Conservation (phyloP, 2,329 filamentous ascomycete species). For the Beauveria brongniartii region DNA sequence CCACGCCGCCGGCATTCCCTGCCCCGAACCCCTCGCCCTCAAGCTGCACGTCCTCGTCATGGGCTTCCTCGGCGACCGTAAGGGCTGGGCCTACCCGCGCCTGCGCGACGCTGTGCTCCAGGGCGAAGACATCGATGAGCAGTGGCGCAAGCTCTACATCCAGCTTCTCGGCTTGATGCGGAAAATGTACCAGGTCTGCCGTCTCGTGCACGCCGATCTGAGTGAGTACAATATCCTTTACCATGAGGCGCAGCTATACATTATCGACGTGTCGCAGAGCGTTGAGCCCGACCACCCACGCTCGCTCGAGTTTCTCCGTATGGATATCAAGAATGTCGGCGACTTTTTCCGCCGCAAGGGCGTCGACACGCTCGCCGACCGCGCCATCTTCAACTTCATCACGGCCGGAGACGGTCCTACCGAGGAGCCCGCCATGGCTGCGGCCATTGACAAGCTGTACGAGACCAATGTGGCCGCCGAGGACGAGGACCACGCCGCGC, state of each 20-base stretch:
- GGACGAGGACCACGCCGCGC: conserved; percentile 44
- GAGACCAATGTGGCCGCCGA: conserved; percentile 42
- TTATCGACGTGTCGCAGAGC: conserved; percentile 96
- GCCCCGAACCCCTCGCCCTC: conserved; percentile 79
- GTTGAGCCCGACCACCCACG: conserved; percentile 95
- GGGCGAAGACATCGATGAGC: conserved; percentile 57
- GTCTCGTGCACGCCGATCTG: conserved; percentile 88
- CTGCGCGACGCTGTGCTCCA: conserved; percentile 76
- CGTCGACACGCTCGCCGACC: conserved; percentile 73
- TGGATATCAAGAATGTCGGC: conserved; percentile 96
- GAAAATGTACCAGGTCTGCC: conserved; percentile 84
- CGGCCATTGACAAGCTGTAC: conserved; percentile 60
- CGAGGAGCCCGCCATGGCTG: conserved; percentile 52
- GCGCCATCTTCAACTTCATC: conserved; percentile 77
- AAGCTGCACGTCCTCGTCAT: conserved; percentile 94
- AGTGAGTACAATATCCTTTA: conserved; percentile 98
- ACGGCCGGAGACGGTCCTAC: conserved; percentile 52
- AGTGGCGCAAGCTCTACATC: conserved; percentile 73
- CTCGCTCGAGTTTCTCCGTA: conserved; percentile 85
- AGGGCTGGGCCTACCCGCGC: conserved; percentile 80
- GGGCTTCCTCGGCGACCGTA: conserved; percentile 81
- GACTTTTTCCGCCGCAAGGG: conserved; percentile 87
- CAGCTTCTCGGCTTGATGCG: conserved; percentile 86
- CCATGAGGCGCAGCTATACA: conserved; percentile 71
- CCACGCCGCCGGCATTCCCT: conserved; percentile 75